A percentile compares a stretch with the other conserved stretches of the same genome.
Conservation (phyloP, 2,329 filamentous ascomycete genomes). For the Botryotinia calthae region DNA sequence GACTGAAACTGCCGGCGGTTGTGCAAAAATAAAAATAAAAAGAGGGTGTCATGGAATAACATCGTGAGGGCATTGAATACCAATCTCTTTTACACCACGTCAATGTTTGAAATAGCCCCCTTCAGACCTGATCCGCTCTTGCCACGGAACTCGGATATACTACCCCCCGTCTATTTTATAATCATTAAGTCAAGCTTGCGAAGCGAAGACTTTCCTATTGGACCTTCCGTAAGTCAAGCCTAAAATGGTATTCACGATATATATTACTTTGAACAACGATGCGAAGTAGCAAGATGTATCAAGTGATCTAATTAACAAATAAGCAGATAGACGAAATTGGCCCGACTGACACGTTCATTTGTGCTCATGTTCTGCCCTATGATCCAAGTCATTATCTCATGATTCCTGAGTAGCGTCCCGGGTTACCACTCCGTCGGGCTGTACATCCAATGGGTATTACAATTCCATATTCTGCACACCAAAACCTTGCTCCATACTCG, state of each 20-base stretch:
- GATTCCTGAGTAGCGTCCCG: slow-evolving; percentile 7
- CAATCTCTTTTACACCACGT: not conserved
- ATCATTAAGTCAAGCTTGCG: too few relatives aligned
- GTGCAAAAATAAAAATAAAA: not conserved
- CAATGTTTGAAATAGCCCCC: slow-evolving; percentile 3
- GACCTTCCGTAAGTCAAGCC: too few relatives aligned
- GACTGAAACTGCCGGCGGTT: slow-evolving; percentile 21
- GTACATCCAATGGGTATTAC: slow-evolving; percentile 8
- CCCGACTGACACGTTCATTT: not conserved
- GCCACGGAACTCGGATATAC: slow-evolving; percentile 4
- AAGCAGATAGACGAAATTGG: not conserved
- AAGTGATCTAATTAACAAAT: not conserved
- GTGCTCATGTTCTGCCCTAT: not conserved
- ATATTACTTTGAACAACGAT: not conserved
- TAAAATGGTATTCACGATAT: not conserved
- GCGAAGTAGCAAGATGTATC: slow-evolving; percentile 8
- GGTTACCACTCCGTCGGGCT: slow-evolving; percentile 14
- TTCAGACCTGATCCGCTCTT: not conserved
- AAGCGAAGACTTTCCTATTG: too few relatives aligned
- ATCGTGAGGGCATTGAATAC: not conserved
- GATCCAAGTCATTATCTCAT: not conserved
- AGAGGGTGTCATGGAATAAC: not conserved
- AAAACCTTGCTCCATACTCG: not conserved
- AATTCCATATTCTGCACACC: not conserved
- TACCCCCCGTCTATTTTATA: not conserved